Evolutionary conservation across 2,329 filamentous ascomycete species (phyloP).

Genomic region (Colletotrichum cuscutae): DNA sequence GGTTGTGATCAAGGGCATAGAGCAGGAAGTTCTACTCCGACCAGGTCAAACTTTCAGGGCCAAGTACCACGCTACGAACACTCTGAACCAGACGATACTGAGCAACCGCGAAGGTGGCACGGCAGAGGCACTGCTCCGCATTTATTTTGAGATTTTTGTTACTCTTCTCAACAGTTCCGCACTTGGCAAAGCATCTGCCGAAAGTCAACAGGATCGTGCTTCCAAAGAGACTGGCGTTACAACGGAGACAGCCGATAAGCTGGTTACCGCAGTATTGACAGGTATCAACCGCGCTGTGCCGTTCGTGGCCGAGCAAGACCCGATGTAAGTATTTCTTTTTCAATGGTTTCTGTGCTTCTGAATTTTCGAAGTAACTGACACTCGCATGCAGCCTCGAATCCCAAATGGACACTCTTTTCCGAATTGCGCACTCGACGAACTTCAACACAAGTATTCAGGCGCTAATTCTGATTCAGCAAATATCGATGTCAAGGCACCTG

Average conservation of each 20-base stretch:
- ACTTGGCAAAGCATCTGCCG: conserved; percentile 15
- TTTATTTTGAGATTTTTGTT: conserved; percentile 93
- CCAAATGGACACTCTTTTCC: conserved; percentile 94
- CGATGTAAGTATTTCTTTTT: conserved; percentile 64
- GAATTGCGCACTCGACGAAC: conserved; percentile 96
- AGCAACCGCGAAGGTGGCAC: conserved; percentile 85
- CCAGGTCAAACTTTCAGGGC: conserved; percentile 88
- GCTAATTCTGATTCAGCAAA: conserved; percentile 92
- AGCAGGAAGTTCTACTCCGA: conserved; percentile 87
- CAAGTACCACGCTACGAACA: conserved; percentile 96
- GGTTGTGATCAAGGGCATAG: conserved; percentile 84
- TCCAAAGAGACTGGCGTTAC: conserved; percentile 37
- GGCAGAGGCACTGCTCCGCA: conserved; percentile 82
- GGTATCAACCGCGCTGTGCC: conserved; percentile 97
- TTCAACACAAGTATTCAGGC: conserved; percentile 99
- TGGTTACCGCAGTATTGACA: conserved; percentile 90
- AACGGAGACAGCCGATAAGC: conserved; percentile 85
- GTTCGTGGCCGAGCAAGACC: conserved; percentile 84
- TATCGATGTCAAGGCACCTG: conserved; percentile 82
- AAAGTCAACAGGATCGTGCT: conserved; percentile 2
- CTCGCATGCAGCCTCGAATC: conserved; percentile 72
- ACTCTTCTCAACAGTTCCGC: conserved; percentile 72
- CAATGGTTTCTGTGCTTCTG: conserved; percentile 15
- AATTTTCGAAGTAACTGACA: neutral
- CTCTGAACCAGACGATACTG: conserved; percentile 94